These are phyloP conservation scores for Xylaria telfairii DNA, from an alignment of 495 filamentous ascomycete species.

Conservation along the genomic window DNA sequence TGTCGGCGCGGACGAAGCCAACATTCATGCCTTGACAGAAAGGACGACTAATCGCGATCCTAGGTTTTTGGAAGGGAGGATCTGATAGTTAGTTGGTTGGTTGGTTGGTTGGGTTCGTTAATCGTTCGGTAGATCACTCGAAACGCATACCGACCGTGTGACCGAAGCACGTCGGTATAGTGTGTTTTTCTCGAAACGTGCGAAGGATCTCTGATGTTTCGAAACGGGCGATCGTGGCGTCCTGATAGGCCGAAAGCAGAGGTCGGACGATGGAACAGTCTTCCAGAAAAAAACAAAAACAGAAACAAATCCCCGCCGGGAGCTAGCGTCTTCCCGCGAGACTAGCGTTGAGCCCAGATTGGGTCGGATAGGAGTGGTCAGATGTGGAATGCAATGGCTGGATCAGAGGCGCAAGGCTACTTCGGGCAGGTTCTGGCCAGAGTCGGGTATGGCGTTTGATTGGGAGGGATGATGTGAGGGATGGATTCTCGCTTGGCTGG, in stretches of 20 bases:
- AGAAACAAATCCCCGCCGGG: constrained; percentile 15
- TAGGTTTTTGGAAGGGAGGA: not conserved
- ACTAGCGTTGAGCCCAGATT: constrained; percentile 1
- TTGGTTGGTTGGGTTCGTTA: not conserved
- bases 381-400: constrained; percentile 16
- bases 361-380: not conserved
- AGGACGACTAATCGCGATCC: constrained; percentile 7
- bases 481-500: not conserved
- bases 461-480: constrained; percentile 14
- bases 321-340: constrained; percentile 8
- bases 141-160: not conserved
- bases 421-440: constrained; percentile 1
- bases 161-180: constrained; percentile 7
- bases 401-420: constrained; percentile 6
- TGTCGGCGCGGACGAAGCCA: not conserved
- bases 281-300: constrained; percentile 16
- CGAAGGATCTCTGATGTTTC: constrained; percentile 13
- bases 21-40: constrained; percentile 1
- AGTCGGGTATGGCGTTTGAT: not conserved
- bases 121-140: not conserved
- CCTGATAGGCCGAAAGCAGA: constrained; percentile 9
- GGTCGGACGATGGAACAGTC: not conserved
- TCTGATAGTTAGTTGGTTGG: too few relatives aligned
- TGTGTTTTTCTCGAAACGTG: constrained; percentile 21
- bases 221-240: constrained; percentile 17